Base-by-base conservation (phyloP, 768 basidiomycete genomes). In the Mrakia frigida region DNA sequence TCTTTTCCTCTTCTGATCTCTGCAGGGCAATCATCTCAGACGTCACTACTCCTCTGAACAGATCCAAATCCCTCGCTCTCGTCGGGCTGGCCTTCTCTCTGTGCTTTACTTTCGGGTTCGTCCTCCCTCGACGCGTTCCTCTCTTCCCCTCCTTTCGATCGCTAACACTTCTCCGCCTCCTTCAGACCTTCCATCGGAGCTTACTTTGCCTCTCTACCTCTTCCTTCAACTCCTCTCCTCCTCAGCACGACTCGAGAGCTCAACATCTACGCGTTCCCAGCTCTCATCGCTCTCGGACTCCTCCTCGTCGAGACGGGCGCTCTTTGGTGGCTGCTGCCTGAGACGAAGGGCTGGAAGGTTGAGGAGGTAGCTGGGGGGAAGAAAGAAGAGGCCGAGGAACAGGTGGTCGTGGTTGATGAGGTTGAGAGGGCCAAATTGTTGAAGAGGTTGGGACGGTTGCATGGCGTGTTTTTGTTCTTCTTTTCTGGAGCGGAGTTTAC, bases 11-110 rank as follows among this genome's bases (percentile, higher is more conserved):
- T 28, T 21, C 31, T 65, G 14, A 16, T 37, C 37, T 13, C 13
- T 6, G 28, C n/a, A 97, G 93, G 80, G 94, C 97, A 6, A 94
- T 95, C 80, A 88, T 99, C 43, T 93, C 94, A 33, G 96, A 98
- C 82, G 88, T 98, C 59, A 92, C 93, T 0, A 87, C 90, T 0
- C 87, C 91, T 5, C 87, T 88, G 28, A 91, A 90, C 67, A 90
- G 96, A 31, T 91, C 93, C 4, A 91, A 88, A 82, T 90, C 92
- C 6, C 88, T 99, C 25, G 92, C 97, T 0, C 88, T 96, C 77
- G 91, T 99, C 63, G 96, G 97, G 21, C 92, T 98, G 65, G 96
- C 97, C 0, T 99, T 99, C 81, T 92, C 94, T 23, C 90, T 98
- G 70, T 96, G 94, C 82, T 98, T 98, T 84, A 84, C 83, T 13